Base-by-base conservation (phyloP, 768 basidiomycete genomes). In the Tulasnella sp. region DNA sequence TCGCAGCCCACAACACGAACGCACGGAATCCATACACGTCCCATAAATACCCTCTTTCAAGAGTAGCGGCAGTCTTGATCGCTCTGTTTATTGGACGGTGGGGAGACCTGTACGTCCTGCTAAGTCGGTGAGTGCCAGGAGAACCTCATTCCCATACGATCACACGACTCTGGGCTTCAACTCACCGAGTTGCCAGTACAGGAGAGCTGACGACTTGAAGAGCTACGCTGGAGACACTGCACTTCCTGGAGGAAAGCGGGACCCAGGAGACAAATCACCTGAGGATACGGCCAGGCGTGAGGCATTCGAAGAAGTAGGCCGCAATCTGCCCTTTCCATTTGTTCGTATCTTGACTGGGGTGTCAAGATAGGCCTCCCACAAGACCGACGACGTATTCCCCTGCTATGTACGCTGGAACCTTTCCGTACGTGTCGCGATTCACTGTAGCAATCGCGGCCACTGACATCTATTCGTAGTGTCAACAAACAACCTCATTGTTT, bases 201-300 rank as follows among this genome's bases (percentile, higher is more conserved):
- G 90, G 60, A 81, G 90, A 2, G 81, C 89, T 1, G 74, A 82
- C 0, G 77, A 77, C 2, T 70, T 94, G 62, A 73, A 80, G 35
- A 75, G 82, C 7, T 94, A 86, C 63, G 85, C 90, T 0, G 87
- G 87, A 0, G 91, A 93, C 66, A 94, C 91, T 0, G 84, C 87
- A 0, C 69, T 94, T 4, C 91, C 90, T 0, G 90, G 91, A 5
- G 90, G 91, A 0, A 88, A 82, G 65, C 75, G 82, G 6, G 90
- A 94, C 14, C 71, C 72, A 2, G 73, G 70, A 37, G 90, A 93
- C 66, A 66, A 63, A 61, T 79, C 77, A 37, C 71, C 82, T 2
- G 91, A 92, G 64, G 84, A 85, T 59, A 83, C 89, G 2, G 90
- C 89, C 17, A 72, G 91, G 53, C 76, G 90, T 40, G 90, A 93